Evolutionary conservation across 2,329 filamentous ascomycete species (phyloP).

Genomic region (Cladophialophora immunda): DNA sequence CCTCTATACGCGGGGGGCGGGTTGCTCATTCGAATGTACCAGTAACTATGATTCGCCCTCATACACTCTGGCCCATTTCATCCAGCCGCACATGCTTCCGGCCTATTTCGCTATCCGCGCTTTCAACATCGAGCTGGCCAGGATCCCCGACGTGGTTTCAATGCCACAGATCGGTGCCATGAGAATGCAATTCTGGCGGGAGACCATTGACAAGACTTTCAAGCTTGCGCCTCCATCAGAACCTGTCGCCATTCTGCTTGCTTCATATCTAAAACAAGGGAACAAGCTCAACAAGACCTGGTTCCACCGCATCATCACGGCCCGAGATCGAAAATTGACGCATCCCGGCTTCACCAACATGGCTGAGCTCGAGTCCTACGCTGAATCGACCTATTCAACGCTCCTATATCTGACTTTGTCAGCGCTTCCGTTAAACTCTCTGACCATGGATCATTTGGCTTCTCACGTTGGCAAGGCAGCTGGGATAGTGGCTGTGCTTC

Average conservation of each 20-base stretch:
- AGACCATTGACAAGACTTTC: constrained; percentile 80
- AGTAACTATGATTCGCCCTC: constrained; percentile 91
- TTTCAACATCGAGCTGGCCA: constrained; percentile 90
- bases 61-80: constrained; percentile 83
- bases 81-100: constrained; percentile 76
- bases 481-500: constrained; percentile 85
- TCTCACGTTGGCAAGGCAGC: constrained; percentile 95
- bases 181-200: constrained; percentile 95
- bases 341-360: constrained; percentile 82
- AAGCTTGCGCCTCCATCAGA: constrained; percentile 83
- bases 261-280: constrained; percentile 69
- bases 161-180: constrained; percentile 86
- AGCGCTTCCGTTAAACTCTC: constrained; percentile 77
- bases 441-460: constrained; percentile 90
- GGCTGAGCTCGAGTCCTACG: constrained; percentile 81
- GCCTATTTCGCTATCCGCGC: constrained; percentile 90
- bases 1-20: neutral
- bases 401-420: constrained; percentile 88
- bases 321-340: constrained; percentile 81
- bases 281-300: constrained; percentile 71
- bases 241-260: constrained; percentile 85
- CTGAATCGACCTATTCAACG: constrained; percentile 93
- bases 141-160: constrained; percentile 88
- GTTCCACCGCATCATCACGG: constrained; percentile 79
- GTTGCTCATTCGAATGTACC: constrained; percentile 16